Base-by-base conservation (phyloP, 768 basidiomycete genomes). In the Leccinum disarticulatum region DNA sequence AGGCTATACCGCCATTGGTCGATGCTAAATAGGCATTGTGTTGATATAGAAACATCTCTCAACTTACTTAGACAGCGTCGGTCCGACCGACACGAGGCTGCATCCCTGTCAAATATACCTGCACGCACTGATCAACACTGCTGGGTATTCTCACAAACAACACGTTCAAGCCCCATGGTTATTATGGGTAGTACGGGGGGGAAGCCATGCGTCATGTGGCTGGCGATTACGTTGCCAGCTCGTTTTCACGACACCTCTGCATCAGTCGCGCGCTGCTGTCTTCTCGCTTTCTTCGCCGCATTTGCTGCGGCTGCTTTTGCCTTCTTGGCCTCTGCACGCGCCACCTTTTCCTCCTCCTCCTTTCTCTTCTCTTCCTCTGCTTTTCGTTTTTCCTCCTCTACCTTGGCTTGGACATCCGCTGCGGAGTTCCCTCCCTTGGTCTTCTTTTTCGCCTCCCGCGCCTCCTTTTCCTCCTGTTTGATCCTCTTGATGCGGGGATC, bases 401-500 rank as follows among this genome's bases (percentile, higher is more conserved):
- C 80, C 64, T 79, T 79, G 60, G 74, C 77, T 71, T 85, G 81
- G 9, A 75, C 81, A 56, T 80, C 81, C 10, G 80, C 76, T 31
- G 80, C 76, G 59, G 76, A 70, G 15, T 27, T 57, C 57, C 72
- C 76, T 64, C 73, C 73, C 74, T 80, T 77, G 70, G 68, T 72
- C 76, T 83, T 84, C 79, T 93, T 95, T 81, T 97, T 98, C 38
- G 91, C 90, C 68, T 95, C 94, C 11, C 94, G 82, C 1, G 91
- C 91, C 62, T 90, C 93, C 74, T 98, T 98, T 77, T 98, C 96
- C 71, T 96, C 86, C 66, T 92, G 90, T 75, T 95, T 96, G 82
- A 97, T 95, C 57, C 93, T 83, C 78, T 94, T 98, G 81, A 99
- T 97, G 63, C 96, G 90, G 27, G 96, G 96, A 73, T 99, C 96